These are phyloP conservation scores for Coprinopsis strossmayeri DNA, from an alignment of 768 basidiomycete species.

Conservation along the genomic window DNA sequence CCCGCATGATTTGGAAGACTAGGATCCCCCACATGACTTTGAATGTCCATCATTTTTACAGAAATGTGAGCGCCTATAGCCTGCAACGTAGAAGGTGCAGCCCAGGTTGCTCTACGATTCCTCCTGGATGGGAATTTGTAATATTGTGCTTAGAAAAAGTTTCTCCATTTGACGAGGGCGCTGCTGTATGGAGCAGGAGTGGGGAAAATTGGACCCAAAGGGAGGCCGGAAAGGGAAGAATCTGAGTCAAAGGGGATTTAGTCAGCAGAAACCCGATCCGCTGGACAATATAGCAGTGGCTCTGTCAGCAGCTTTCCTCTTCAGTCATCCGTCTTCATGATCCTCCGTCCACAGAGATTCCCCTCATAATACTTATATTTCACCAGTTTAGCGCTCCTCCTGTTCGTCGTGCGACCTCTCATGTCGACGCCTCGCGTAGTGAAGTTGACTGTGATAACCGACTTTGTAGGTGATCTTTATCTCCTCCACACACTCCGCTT, in stretches of 20 bases:
- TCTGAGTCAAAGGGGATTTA: slow-evolving; percentile 10
- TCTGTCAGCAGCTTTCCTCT: slow-evolving; percentile 24
- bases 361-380: slow-evolving; percentile 20
- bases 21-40: not conserved
- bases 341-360: slow-evolving; percentile 20
- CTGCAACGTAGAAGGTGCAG: not conserved
- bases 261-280: slow-evolving; percentile 11
- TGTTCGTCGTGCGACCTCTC: slow-evolving; percentile 4
- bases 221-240: not conserved
- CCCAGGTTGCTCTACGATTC: not conserved
- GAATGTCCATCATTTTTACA: not conserved
- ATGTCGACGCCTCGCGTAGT: slow-evolving; percentile 37
- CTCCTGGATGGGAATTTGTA: not conserved
- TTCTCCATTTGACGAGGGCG: not conserved
- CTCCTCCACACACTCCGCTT: slow-evolving; percentile 7
- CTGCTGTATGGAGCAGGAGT: slow-evolving; percentile 3
- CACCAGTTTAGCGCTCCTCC: slow-evolving; percentile 8
- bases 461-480: slow-evolving; percentile 32
- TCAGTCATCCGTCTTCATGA: slow-evolving; percentile 20
- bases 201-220: slow-evolving; percentile 4
- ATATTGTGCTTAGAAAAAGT: not conserved
- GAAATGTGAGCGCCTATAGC: too few species aligned
- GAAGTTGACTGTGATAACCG: slow-evolving; percentile 42
- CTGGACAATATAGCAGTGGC: slow-evolving; percentile 14
- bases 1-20: slow-evolving; percentile 19